phyloP scores from a whole-genome alignment of 805 yeast species.

The Zygosaccharomyces lentus region DNA sequence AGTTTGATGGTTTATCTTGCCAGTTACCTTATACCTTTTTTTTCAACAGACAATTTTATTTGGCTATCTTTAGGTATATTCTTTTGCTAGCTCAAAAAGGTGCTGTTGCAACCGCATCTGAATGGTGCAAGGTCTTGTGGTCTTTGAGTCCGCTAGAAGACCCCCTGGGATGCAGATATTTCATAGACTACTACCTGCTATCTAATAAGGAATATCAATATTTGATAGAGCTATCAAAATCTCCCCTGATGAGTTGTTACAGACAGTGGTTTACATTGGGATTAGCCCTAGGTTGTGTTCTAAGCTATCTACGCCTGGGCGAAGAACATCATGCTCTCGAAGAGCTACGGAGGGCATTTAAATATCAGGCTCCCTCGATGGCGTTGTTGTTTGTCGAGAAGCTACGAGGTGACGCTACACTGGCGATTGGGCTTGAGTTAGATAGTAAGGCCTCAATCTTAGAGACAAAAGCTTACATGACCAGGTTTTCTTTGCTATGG shows the following conservation, averaged over 20 bases:
- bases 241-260: conserved; percentile 55
- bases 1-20: conserved; percentile 48
- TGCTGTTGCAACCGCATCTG: conserved; percentile 70
- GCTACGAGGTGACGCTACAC: conserved; percentile 20
- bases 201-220: conserved; percentile 61
- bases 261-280: conserved; percentile 70
- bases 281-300: conserved; percentile 57
- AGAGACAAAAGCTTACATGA: conserved; percentile 53
- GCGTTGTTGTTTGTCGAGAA: conserved; percentile 23
- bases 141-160: conserved; percentile 73
- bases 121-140: conserved; percentile 65
- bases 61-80: conserved; percentile 69
- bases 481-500: conserved; percentile 55
- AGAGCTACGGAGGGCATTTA: conserved; percentile 48
- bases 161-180: conserved; percentile 78
- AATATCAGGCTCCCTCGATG: conserved; percentile 51
- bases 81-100: conserved; percentile 70
- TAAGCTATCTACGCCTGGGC: conserved; percentile 52
- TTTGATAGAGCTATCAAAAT: conserved; percentile 51
- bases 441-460: conserved; percentile 28
- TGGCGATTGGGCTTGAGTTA: conserved; percentile 19
- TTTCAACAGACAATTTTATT: conserved; percentile 71
- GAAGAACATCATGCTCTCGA: conserved; percentile 43
- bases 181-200: conserved; percentile 74
- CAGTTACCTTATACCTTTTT: conserved; percentile 74